Conservation (phyloP, 768 basidiomycete species). For the Gloeopeniophorella convolvens region DNA sequence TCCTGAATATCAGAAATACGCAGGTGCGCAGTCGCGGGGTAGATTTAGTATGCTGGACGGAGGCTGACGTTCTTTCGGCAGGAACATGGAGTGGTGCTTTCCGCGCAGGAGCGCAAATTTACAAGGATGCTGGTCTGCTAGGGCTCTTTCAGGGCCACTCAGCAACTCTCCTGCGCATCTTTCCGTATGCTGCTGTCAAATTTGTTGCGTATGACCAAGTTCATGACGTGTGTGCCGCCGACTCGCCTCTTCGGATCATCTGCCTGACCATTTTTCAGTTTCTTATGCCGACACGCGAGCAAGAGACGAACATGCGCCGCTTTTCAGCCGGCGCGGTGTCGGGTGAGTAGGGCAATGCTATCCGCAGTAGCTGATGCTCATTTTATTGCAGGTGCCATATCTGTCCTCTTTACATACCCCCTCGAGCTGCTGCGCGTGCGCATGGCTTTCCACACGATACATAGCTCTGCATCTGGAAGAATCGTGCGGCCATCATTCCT, state of each 20-base stretch:
- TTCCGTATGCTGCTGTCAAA: conserved; percentile 96
- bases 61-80: conserved; percentile 27
- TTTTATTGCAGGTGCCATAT: conserved; percentile 57
- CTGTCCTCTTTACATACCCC: conserved; percentile 91
- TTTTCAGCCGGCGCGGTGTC: conserved; percentile 86
- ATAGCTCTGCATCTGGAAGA: conserved; percentile 10
- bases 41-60: too few relatives aligned
- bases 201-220: conserved; percentile 94
- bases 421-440: conserved; percentile 93
- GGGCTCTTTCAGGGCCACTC: conserved; percentile 96
- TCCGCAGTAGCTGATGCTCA: neutral
- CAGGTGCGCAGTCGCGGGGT: conserved; percentile 46
- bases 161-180: conserved; percentile 87
- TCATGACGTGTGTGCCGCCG: conserved; percentile 49
- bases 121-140: conserved; percentile 54
- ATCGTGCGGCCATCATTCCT: conserved; percentile 41
- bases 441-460: conserved; percentile 77
- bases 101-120: conserved; percentile 69
- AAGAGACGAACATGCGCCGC: conserved; percentile 72
- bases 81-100: conserved; percentile 86
- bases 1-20: conserved; percentile 89
- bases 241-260: neutral
- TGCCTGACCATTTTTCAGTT: conserved; percentile 37
- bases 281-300: conserved; percentile 75
- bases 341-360: conserved; percentile 41